Base-by-base conservation (phyloP, 2,329 filamentous ascomycete genomes). In the Aspergillus thermomutatus region DNA sequence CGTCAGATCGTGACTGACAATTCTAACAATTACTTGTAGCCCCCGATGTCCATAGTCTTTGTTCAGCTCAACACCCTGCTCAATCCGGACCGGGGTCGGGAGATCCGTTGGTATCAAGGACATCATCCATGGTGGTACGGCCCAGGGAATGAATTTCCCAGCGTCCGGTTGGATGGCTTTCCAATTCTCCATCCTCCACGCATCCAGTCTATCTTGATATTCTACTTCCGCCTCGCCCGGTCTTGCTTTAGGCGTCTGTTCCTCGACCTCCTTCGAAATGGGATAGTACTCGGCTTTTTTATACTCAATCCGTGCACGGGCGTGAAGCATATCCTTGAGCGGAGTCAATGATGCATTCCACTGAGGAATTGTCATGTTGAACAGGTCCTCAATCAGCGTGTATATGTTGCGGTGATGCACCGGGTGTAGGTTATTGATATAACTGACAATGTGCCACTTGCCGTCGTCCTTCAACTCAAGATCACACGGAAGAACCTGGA, bases 1-100 rank as follows among this genome's bases (percentile, higher is more conserved):
- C 0, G 79, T 83, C 0, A 88, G 74, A 45, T 86, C 77, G 51
- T 87, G 82, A 37, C 78, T 81, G 1, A 83, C 79, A 60, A 89
- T 75, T 64, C 88, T 87, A 31, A 87, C 80, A 50, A 89, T 84
- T 37, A 89, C 69, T 62, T 89, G 86, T 3, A 88, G 64, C 2
- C 81, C 80, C 5, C 69, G 66, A 1, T 76, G 64, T 8, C 67
- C 61, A 57, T 76, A 80, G n/a, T 74, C 62, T 8, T 67, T 56
- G 28, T 62, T 64, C n/a, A 75, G 63, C n/a, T 69, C 60, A 34
- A 74, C 64, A 3, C 64, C 49, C 11, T 63, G 62, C 46, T 68
- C 62, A 26, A 72, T 63, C 1, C 70, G 62, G 31, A 72, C 65
- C 2, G 66, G 57, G 31, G 56, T 60, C 4, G 64, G 60, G 19